Evolutionary conservation across 768 basidiomycete species (phyloP), one percentile per base, ranked within the genome.

Genomic region (Austroboletus eburneus): DNA sequence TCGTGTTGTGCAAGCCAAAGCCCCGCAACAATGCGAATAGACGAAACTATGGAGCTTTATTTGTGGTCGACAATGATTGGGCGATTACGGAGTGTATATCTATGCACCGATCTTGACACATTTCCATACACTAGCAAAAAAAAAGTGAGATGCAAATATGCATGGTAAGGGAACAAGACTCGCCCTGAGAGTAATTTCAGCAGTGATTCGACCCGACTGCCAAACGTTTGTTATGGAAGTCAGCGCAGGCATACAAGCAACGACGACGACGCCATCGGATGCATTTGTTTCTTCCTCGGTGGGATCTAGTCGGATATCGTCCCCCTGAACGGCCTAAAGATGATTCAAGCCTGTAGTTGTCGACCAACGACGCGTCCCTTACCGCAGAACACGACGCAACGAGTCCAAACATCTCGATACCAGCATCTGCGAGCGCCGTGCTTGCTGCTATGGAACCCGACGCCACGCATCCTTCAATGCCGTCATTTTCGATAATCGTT

Each of bases 381-480:
- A 91, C 91, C 25, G 85, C 84, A 23, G 88, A 78, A 55, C 87
- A 90, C 1, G 94, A 87, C 14, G 83, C 74, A 5, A 94, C 93
- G 13, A 99, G 73, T 3, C 92, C 96, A 33, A 84, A 65, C 77
- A 98, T 82, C 55, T 95, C 90, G 39, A 98, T 84, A 2, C 94
- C 92, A 13, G 95, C 94, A 62, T 95, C 84, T 9, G 91, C 92
- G 4, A 98, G 74, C 8, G 96, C 94, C 2, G 90, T 81, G 56
- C 87, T 91, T 2, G 91, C 89, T 16, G 94, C 95, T 6, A 91
- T 79, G 9, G 87, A 74, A 5, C 89, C 93, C 1, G 91, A 80
- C 5, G 91, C 80, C n/a, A 95, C 76, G 53, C 90, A 89, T 22
- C 86, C 81, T 62, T 93, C 87, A n/a, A 88, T 74, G 16, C 91